Percentiles rank a stretch among this genome's conserved stretches.
Conservation (phyloP, 1,139 yeast species). For the Arxiozyma telluris region DNA sequence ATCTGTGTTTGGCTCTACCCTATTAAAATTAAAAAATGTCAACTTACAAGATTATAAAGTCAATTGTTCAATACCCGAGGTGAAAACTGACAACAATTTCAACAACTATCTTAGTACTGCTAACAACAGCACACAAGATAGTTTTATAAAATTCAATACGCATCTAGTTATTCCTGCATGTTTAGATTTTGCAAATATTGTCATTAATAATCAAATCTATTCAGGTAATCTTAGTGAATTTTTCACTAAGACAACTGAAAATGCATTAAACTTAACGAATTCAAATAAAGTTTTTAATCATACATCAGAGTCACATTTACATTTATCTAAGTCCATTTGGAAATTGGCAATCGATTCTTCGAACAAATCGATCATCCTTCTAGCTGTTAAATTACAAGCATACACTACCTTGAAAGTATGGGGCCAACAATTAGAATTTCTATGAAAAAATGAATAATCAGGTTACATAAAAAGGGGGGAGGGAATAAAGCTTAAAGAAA, state of each 20-base stretch:
- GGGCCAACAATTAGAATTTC: conserved; percentile 9
- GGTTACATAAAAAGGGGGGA: too few relatives aligned
- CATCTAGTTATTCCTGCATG: background rate
- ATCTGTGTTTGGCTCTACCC: conserved; percentile 18
- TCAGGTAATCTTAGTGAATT: background rate
- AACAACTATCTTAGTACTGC: background rate
- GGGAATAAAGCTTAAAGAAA: too few relatives aligned
- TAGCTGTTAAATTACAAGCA: conserved; percentile 23
- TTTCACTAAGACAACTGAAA: background rate
- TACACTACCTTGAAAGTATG: conserved; percentile 21
- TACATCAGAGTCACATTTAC: conserved; percentile 2
- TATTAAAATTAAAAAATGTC: conserved; percentile 9
- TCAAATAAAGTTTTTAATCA: background rate
- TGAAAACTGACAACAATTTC: background rate
- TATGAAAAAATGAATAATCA: background rate
- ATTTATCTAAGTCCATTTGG: conserved; percentile 27
- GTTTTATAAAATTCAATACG: background rate
- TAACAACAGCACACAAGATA: background rate
- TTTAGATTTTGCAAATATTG: background rate
- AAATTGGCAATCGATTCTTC: conserved; percentile 19
- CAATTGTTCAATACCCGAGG: background rate
- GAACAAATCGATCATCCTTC: conserved; percentile 17
- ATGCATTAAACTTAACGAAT: background rate
- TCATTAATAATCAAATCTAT: background rate
- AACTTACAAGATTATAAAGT: conserved; percentile 10